Evolutionary conservation across 2,329 filamentous ascomycete genomes (phyloP), one percentile per base, ranked within the genome.

Genomic region (Venturia asperata): DNA sequence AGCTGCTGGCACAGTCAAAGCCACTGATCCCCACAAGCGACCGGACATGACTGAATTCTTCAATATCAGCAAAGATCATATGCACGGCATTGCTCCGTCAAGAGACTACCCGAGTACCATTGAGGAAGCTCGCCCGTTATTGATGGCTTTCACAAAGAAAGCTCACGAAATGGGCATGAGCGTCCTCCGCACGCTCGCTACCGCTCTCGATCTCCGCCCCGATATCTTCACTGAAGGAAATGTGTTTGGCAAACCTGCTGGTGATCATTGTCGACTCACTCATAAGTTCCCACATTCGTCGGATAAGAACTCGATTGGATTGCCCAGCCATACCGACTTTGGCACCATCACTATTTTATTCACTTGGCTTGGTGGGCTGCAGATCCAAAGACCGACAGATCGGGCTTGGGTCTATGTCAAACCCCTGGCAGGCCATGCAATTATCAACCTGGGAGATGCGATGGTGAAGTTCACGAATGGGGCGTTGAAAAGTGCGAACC

Each of bases 301-400:
- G 11, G 64, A 65, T 37, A 58, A 41, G 24, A 64, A 64, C 19
- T 34, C 56, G 21, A 52, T 66, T n/a, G 65, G 61, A 6, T 42
- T 63, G 17, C 65, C 65, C 3, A 56, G 63, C 30, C 74, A 74
- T 62, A 77, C 74, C 1, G 76, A 77, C 64, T 77, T 76, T 62
- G 76, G 76, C 61, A 76, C 74, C 2, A 71, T 77, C 61, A 77
- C 75, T 10, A 66, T 77, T 27, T 69, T 77, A 27, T 76, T 77
- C 72, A 78, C 77, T 66, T 75, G 73, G 72, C 70, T 76, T 21
- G 76, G 75, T 45, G 76, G 76, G 3, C 70, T 78, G 19, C 75
- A 78, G 64, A 73, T 78, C 27, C 75, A 65, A 27, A 43, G 19
- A 11, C 52, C 71, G 69, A 73, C 71, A 2, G 27, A 56, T 10